Evolutionary conservation across 2,329 filamentous ascomycete genomes (phyloP).

Genomic region (Penicillium oxalicum): DNA sequence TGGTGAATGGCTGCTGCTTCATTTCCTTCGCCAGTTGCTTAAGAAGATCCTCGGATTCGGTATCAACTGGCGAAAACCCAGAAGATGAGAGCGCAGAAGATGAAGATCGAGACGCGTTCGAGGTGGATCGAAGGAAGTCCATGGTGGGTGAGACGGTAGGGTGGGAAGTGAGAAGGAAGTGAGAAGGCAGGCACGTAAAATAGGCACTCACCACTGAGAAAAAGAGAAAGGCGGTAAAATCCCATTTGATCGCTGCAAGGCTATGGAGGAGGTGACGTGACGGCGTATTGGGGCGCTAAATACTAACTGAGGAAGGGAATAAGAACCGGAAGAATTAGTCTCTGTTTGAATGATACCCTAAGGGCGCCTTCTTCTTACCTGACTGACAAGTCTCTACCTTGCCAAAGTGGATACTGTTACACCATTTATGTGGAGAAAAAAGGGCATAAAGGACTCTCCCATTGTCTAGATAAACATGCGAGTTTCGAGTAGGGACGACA

Average conservation of each 20-base stretch:
- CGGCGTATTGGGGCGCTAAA: not conserved
- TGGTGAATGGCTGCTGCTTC: conserved; percentile 13
- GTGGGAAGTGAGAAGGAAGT: conserved; percentile 10
- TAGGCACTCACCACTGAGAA: not conserved
- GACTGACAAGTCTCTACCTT: no score
- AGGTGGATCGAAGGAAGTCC: conserved; percentile 6
- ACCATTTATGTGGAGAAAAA: no score
- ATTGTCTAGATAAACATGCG: no score
- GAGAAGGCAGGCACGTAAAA: conserved; percentile 4
- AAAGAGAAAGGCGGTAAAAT: not conserved
- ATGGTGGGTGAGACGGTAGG: conserved; percentile 8
- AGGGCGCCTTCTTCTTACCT: no score
- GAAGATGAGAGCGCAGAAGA: conserved; percentile 6
- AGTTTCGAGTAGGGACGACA: no score
- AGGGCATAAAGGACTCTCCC: no score
- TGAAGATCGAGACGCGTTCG: conserved; percentile 3
- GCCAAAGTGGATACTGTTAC: no score
- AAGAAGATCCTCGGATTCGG: conserved; percentile 11
- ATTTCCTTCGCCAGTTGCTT: conserved; percentile 10
- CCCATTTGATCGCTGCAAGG: not conserved
- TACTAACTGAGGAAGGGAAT: no score
- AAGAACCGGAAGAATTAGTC: no score
- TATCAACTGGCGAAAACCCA: conserved; percentile 10
- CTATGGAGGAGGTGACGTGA: not conserved
- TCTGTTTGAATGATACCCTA: no score